A percentile compares a stretch with the other conserved stretches of the same genome.
Evolutionary conservation across 2,329 filamentous ascomycete genomes (phyloP).

Genomic region (Colletotrichum aenigma): DNA sequence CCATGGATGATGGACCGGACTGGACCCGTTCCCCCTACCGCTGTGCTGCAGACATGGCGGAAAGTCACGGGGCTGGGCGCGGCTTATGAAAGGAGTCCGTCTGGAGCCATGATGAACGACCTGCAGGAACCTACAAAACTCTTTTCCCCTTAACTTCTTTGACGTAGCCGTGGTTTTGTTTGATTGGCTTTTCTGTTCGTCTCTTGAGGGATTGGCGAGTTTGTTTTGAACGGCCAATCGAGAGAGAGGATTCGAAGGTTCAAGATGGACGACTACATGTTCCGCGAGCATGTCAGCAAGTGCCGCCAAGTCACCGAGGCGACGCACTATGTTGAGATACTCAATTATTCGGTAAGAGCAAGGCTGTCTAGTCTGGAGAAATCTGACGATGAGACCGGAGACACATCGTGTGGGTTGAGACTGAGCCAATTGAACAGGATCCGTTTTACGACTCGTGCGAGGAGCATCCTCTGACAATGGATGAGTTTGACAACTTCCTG

Average conservation of each 20-base stretch:
- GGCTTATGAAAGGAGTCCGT: conserved; percentile 20
- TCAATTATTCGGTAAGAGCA: conserved; percentile 60
- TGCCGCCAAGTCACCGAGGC: conserved; percentile 55
- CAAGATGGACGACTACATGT: conserved; percentile 65
- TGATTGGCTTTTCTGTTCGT: not conserved
- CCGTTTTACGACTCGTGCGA: conserved; percentile 52
- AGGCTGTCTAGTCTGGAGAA: not conserved
- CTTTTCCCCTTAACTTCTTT: not conserved
- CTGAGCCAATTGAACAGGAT: conserved; percentile 41
- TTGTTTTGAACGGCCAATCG: not conserved
- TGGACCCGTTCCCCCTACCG: conserved; percentile 1
- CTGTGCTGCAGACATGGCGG: conserved; percentile 1
- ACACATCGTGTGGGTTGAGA: not conserved
- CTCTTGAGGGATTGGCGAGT: not conserved
- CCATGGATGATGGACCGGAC: conserved; percentile 3
- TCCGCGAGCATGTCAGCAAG: conserved; percentile 49
- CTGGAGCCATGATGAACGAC: conserved; percentile 10
- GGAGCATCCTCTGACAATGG: conserved; percentile 53
- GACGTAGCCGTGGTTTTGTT: not conserved
- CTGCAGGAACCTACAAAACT: conserved; percentile 15
- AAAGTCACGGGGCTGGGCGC: conserved; percentile 22
- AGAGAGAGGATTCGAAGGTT: conserved; percentile 6
- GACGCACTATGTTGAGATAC: conserved; percentile 61
- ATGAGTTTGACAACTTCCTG: conserved; percentile 65
- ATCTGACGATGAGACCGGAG: not conserved